Evolutionary conservation across 2,329 filamentous ascomycete species (phyloP), one percentile per base, ranked within the genome.

Genomic region (Fusarium torulosum): DNA sequence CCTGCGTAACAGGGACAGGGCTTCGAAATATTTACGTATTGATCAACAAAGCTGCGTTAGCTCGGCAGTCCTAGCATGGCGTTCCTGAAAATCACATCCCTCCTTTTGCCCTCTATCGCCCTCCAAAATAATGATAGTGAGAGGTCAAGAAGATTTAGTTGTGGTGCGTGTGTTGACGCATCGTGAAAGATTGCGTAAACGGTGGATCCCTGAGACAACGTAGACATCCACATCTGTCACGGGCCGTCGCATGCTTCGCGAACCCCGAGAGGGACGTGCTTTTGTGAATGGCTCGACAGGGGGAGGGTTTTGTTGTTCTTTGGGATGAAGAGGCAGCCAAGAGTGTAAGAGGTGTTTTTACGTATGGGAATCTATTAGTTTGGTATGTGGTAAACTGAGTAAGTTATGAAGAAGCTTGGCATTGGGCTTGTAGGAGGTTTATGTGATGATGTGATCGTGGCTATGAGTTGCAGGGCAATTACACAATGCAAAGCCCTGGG

Each of bases 201-300:
- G 23, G 64, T 68, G 64, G 64, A 65, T 43, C 62, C 45, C 50
- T 37, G 27, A 25, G 27, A 55, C 44, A 38, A 23, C 41, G 53
- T 41, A 44, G 43, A 59, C 41, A 62, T 35, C 41, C 45, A 59
- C 53, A 59, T 52, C 49, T 59, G 59, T 58, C 38, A 68, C 56
- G 56, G 66, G 20, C 52, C 19, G 49, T 44, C 51, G 53, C 70
- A 69, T 73, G 60, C 63, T 59, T 72, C 53, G 66, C 58, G 27
- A 59, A 61, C 68, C 57, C 70, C 70, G 70, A 73, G 56, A 52
- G 59, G 70, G 57, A 66, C 68, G 70, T 70, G 63, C 56, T 46
- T 23, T 35, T 63, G 33, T 52, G 54, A 40, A 52, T 47, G 38
- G 59, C 51, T 59, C 55, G 56, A 51, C 66, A 62, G 60, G 66